Conservation (phyloP, 2,329 filamentous ascomycete species). For the Rasamsonia emersonii region DNA sequence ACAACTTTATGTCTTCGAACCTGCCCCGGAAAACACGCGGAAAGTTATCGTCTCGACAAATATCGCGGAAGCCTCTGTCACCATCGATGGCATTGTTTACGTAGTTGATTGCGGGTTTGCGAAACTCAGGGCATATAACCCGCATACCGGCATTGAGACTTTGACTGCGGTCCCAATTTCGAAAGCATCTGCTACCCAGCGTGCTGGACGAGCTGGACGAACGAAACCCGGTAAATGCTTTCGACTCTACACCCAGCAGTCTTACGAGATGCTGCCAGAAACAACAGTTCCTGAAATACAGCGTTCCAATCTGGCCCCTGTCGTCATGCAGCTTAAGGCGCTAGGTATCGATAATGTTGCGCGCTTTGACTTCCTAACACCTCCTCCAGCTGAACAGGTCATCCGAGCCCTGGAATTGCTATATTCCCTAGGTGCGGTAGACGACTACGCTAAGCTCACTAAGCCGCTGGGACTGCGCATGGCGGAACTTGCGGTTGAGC, state of each 20-base stretch:
- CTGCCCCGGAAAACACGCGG: slow-evolving; percentile 67
- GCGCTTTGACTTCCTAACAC: slow-evolving; percentile 79
- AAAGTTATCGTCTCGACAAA: slow-evolving; percentile 94
- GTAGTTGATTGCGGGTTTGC: slow-evolving; percentile 88
- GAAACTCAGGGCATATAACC: slow-evolving; percentile 80
- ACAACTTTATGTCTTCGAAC: slow-evolving; percentile 91
- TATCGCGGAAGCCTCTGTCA: slow-evolving; percentile 92
- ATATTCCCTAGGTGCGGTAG: slow-evolving; percentile 76
- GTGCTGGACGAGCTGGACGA: slow-evolving; percentile 80
- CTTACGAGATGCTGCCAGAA: slow-evolving; percentile 58
- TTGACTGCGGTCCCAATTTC: slow-evolving; percentile 75
- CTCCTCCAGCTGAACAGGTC: slow-evolving; percentile 77
- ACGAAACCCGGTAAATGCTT: slow-evolving; percentile 91
- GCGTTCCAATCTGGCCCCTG: slow-evolving; percentile 78
- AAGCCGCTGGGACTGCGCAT: slow-evolving; percentile 79
- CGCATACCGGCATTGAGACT: slow-evolving; percentile 76
- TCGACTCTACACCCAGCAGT: slow-evolving; percentile 74
- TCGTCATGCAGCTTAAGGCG: slow-evolving; percentile 85
- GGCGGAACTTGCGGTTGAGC: slow-evolving; percentile 87
- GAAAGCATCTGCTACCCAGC: slow-evolving; percentile 85
- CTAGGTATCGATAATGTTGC: slow-evolving; percentile 91
- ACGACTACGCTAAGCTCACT: slow-evolving; percentile 84
- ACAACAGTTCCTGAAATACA: slow-evolving; percentile 84
- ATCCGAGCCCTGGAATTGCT: slow-evolving; percentile 80
- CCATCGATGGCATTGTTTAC: slow-evolving; percentile 83